Base-by-base conservation (phyloP, 805 yeast species). In the Hanseniaspora valbyensis region DNA sequence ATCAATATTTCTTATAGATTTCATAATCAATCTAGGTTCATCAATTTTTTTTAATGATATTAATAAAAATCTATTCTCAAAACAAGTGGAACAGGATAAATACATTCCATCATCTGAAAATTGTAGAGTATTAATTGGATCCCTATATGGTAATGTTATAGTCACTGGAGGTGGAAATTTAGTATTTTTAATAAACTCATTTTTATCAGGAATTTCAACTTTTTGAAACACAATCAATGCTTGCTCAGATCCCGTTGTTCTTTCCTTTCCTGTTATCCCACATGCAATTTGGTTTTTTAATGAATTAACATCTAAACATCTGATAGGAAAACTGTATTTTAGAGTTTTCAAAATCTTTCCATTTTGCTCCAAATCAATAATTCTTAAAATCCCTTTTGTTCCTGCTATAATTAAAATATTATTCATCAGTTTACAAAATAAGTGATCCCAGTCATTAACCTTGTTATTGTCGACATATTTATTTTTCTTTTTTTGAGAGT, bases 111-210 rank as follows among this genome's bases (percentile, higher is more conserved):
- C 81, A 1, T 77, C 69, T 4, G 94, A 84, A 62, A 89, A 85
- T 44, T 78, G 75, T 9, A 89, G 64, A 2, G 82, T 70, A 55
- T 81, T 81, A 36, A 89, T 77, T 1, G 95, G 94, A 62, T 90
- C 96, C 28, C 85, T 67, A 63, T 86, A 87, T 0, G 96, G 96
- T 45, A 85, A 71, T 0, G 94, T 81, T 29, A 88, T 78, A 1
- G 88, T 78, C 9, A 81, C 72, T 2, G 86, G 82, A 26, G 45
- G 24, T 18, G 39, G 34, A 22, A 42, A 49, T 4, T 14, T 29
- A 38, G 75, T 77, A 3, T 74, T 77, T 3, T 7, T 25, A 7
- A 2, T n/a, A 43, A 9, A n/a, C 34, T 25, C 19, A 21, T 18
- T 2, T 8, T 21, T 37, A 21, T 37, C 57, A 9, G 55, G 54